A percentile compares a stretch with the other conserved stretches of the same genome.
Evolutionary conservation across 2,329 filamentous ascomycete genomes (phyloP).

Genomic region (Hyphodiscus sp.): DNA sequence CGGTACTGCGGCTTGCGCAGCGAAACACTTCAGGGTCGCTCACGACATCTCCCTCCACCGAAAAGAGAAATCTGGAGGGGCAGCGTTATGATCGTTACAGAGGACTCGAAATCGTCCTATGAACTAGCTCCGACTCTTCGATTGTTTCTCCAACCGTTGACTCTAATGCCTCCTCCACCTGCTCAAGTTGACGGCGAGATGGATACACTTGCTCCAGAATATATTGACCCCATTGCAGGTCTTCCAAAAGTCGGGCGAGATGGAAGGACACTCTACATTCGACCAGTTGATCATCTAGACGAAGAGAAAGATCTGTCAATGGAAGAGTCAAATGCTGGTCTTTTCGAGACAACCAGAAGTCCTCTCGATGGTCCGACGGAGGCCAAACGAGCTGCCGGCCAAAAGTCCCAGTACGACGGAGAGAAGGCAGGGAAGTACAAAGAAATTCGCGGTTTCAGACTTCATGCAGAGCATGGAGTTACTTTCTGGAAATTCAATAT

Average conservation of each 20-base stretch:
- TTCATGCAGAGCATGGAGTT: slow-evolving; percentile 78
- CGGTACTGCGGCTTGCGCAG: slow-evolving; percentile 79
- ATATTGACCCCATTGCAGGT: slow-evolving; percentile 84
- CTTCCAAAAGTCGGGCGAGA: slow-evolving; percentile 79
- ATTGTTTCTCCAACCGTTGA: slow-evolving; percentile 80
- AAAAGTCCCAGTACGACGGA: slow-evolving; percentile 58
- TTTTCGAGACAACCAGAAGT: slow-evolving; percentile 66
- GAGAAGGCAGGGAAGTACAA: slow-evolving; percentile 76
- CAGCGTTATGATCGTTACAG: slow-evolving; percentile 90
- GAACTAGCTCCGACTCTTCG: slow-evolving; percentile 73
- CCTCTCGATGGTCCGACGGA: slow-evolving; percentile 46
- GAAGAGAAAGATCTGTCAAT: slow-evolving; percentile 72
- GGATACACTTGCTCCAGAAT: slow-evolving; percentile 64
- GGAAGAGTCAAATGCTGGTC: slow-evolving; percentile 71
- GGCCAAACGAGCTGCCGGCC: slow-evolving; percentile 44
- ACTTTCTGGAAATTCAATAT: slow-evolving; percentile 98
- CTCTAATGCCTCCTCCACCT: slow-evolving; percentile 73
- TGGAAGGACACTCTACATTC: slow-evolving; percentile 81
- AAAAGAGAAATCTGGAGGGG: slow-evolving; percentile 86
- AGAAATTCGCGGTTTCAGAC: slow-evolving; percentile 72
- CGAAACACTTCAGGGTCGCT: slow-evolving; percentile 42
- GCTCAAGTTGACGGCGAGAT: slow-evolving; percentile 57
- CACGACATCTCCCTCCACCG: slow-evolving; percentile 30
- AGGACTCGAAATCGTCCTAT: slow-evolving; percentile 77
- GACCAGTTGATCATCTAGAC: slow-evolving; percentile 79